Conservation (phyloP, 352 stramenopile genomes). For the Phytophthora hybrid region DNA sequence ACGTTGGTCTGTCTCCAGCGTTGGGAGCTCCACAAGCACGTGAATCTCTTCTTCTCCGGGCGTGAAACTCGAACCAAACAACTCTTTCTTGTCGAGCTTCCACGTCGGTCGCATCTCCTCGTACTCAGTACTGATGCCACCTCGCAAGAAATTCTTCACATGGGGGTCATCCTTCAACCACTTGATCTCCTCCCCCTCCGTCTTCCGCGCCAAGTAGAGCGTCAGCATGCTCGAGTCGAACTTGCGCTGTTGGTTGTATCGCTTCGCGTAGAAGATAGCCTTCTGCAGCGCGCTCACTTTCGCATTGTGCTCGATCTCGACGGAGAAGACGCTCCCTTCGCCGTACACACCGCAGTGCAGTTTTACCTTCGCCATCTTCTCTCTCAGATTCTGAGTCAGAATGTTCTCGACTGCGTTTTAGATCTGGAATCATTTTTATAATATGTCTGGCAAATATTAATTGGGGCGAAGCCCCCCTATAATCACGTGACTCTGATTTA, state of each 20-base stretch:
- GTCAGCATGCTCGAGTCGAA: not conserved
- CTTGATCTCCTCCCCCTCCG: conserved; percentile 4
- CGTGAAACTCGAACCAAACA: too few relatives aligned
- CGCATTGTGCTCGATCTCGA: conserved; percentile 21
- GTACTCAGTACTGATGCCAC: conserved; percentile 15
- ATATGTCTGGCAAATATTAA: too few relatives aligned
- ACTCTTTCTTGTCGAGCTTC: conserved; percentile 26
- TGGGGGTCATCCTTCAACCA: conserved; percentile 14
- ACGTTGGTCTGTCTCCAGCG: conserved; percentile 8
- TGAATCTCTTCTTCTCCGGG: conserved; percentile 14
- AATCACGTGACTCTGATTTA: too few relatives aligned
- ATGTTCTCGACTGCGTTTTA: too few relatives aligned
- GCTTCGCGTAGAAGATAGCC: conserved; percentile 10
- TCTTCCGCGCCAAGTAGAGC: conserved; percentile 34
- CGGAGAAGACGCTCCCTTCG: conserved; percentile 23
- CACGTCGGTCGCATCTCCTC: conserved; percentile 20
- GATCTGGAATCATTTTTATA: too few relatives aligned
- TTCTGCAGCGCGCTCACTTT: conserved; percentile 3
- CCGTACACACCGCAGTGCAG: conserved; percentile 22
- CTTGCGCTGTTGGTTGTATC: not conserved
- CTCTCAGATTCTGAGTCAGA: too few relatives aligned
- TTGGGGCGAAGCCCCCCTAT: too few relatives aligned
- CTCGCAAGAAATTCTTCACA: conserved; percentile 2
- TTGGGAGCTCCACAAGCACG: not conserved
- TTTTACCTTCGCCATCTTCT: not conserved